Evolutionary conservation across 805 yeast genomes (phyloP), one percentile per base, ranked within the genome.

Genomic region (Candida piceae): DNA sequence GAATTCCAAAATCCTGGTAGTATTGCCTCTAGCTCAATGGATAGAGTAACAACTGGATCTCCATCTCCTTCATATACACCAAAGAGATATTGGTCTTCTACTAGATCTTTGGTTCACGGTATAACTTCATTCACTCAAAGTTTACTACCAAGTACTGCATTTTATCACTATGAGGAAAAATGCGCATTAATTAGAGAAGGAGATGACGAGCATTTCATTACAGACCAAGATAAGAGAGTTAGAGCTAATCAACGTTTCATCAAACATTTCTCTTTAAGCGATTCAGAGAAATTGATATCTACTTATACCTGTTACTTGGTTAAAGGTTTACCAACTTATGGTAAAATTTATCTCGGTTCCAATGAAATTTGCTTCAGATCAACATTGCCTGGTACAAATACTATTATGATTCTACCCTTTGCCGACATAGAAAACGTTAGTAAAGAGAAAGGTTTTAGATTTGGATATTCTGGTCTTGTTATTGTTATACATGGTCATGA

Each of bases 321-420:
- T 45, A 72, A 84, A 45, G 74, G 83, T 10, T 62, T 86, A 15
- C 96, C 96, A 1, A 64, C 79, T 1, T 88, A 85, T 59, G 97
- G 97, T 1, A 84, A 85, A 49, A 52, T 89, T 2, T 87, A 87
- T 55, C 49, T 90, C 10, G 85, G 95, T 0, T 64, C 71, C 15
- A 69, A 68, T 21, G 75, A 72, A 38, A 54, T 90, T n/a, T 89
- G 95, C 45, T 90, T 84, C 60, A 67, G 93, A 42, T 80, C 95
- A 25, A 64, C 86, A 25, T 52, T 86, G 4, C 94, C 94, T 0
- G 93, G 94, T 0, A 69, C 83, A 0, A 72, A 74, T 25, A 83
- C 95, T 1, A 75, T 75, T 39, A 85, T 90, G 95, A 75, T 88
- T 6, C 59, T 90, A 7, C 97, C 97, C 0, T 62, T 84, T 27